These are phyloP conservation scores for Pyrenophora tritici-repentis DNA, from an alignment of 2,329 filamentous ascomycete species.

Conservation along the genomic window DNA sequence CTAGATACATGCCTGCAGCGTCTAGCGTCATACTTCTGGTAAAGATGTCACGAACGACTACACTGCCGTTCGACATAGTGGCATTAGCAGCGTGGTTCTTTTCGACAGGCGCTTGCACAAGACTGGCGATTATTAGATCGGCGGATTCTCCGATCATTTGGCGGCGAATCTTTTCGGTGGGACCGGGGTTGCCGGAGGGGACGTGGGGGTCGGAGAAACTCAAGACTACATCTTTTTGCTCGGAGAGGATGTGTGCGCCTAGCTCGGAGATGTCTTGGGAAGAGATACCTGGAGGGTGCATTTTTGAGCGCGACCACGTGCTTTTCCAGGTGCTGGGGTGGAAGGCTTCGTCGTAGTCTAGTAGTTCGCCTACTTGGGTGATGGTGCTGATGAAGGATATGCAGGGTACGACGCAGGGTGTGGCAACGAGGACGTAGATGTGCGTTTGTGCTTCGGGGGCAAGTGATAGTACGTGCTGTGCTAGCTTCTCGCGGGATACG, in stretches of 20 bases:
- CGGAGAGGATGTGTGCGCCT: neutral
- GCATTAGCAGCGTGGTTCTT: neutral
- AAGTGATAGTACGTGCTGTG: constrained; percentile 11
- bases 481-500: constrained; percentile 14
- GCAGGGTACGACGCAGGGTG: constrained; percentile 10
- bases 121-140: constrained; percentile 6
- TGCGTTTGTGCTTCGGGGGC: constrained; percentile 5
- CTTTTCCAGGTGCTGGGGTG: constrained; percentile 7
- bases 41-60: constrained; percentile 7
- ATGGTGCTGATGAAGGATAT: constrained; percentile 14
- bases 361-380: constrained; percentile 8
- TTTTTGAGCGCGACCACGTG: constrained; percentile 9
- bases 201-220: constrained; percentile 16
- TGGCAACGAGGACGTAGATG: constrained; percentile 13
- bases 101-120: neutral
- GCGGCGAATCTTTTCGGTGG: constrained; percentile 10
- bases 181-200: constrained; percentile 4
- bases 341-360: constrained; percentile 14
- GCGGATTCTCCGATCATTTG: constrained; percentile 10
- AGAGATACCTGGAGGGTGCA: constrained; percentile 12
- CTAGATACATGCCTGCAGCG: neutral
- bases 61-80: neutral
- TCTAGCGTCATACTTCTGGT: constrained; percentile 5
- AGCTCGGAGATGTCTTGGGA: constrained; percentile 13
- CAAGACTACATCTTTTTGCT: neutral